A percentile compares a stretch with the other conserved stretches of the same genome.
Conservation (phyloP, 306 rosid species). For the Vigna angularis region DNA sequence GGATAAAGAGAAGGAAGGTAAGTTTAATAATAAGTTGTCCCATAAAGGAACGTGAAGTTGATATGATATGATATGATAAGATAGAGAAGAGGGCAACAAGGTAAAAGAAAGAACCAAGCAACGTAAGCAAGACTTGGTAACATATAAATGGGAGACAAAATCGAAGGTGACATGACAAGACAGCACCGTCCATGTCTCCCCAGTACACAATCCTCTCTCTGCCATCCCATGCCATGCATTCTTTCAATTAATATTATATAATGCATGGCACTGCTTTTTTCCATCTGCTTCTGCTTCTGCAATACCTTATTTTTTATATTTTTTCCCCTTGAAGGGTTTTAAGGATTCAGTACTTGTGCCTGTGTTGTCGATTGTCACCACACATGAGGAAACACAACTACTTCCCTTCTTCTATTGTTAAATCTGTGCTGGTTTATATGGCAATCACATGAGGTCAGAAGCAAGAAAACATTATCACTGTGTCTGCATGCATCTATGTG, state of each 20-base stretch:
- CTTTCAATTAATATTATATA: neutral
- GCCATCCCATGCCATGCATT: neutral
- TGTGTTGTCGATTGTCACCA: conserved; percentile 44
- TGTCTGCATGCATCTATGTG: neutral
- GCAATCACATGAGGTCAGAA: conserved; percentile 1
- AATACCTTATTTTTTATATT: neutral
- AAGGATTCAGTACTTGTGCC: conserved; percentile 35
- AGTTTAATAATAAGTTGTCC: neutral
- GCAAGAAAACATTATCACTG: neutral
- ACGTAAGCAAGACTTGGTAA: conserved; percentile 20
- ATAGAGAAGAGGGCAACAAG: conserved; percentile 3
- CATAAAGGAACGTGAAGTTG: neutral
- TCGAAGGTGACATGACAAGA: conserved; percentile 54
- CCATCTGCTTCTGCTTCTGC: conserved; percentile 2
- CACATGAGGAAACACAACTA: conserved; percentile 41
- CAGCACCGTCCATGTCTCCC: conserved; percentile 64
- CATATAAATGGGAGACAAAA: conserved; percentile 38
- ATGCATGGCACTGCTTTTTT: neutral
- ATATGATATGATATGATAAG: neutral
- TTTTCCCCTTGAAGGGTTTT: conserved; percentile 40
- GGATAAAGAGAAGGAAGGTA: neutral
- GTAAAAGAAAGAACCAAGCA: conserved; percentile 19
- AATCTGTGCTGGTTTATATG: conserved; percentile 11
- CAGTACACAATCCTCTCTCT: neutral
- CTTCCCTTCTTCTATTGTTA: conserved; percentile 9